Percentiles rank a stretch among this genome's conserved stretches.
phyloP scores from a whole-genome alignment of 768 basidiomycete genomes.

The Candolleomyces efflorescens region DNA sequence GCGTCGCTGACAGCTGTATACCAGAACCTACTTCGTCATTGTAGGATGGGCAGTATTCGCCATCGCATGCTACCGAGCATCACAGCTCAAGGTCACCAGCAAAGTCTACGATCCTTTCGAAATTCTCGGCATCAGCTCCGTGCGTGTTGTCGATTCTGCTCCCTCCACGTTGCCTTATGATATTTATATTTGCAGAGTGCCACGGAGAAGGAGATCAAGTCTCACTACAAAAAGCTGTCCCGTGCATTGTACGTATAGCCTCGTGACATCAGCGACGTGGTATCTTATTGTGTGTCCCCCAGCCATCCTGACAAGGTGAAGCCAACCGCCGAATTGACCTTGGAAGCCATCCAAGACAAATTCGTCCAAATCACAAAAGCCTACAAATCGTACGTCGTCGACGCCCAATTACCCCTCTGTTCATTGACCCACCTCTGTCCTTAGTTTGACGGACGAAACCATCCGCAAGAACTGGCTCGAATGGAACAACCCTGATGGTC shows the following conservation, averaged over 20 bases:
- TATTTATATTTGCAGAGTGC: slow-evolving; percentile 41
- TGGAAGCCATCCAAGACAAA: slow-evolving; percentile 78
- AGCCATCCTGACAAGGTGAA: slow-evolving; percentile 98
- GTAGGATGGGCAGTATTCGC: slow-evolving; percentile 74
- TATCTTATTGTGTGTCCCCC: neutral
- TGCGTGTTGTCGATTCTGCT: slow-evolving; percentile 32
- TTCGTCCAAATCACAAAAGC: slow-evolving; percentile 97
- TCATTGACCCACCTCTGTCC: slow-evolving; percentile 3
- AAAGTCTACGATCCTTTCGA: slow-evolving; percentile 92
- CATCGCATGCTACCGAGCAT: slow-evolving; percentile 63
- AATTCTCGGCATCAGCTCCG: slow-evolving; percentile 75
- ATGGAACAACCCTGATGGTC: slow-evolving; percentile 94
- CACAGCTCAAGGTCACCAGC: slow-evolving; percentile 52
- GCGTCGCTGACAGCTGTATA: slow-evolving; percentile 5
- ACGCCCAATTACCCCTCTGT: neutral
- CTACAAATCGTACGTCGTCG: slow-evolving; percentile 80
- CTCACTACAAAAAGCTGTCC: slow-evolving; percentile 90
- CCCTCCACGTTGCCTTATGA: slow-evolving; percentile 1
- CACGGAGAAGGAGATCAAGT: slow-evolving; percentile 90
- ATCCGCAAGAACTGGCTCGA: slow-evolving; percentile 86
- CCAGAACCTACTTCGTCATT: slow-evolving; percentile 55
- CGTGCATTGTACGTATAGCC: slow-evolving; percentile 62
- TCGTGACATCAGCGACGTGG: neutral
- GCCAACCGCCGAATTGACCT: slow-evolving; percentile 74
- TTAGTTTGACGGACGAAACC: slow-evolving; percentile 84